Percentiles rank a stretch among this genome's conserved stretches.
These are phyloP conservation scores for Ogataea parapolymorpha DNA, from an alignment of 805 yeast species.

Conservation along the genomic window DNA sequence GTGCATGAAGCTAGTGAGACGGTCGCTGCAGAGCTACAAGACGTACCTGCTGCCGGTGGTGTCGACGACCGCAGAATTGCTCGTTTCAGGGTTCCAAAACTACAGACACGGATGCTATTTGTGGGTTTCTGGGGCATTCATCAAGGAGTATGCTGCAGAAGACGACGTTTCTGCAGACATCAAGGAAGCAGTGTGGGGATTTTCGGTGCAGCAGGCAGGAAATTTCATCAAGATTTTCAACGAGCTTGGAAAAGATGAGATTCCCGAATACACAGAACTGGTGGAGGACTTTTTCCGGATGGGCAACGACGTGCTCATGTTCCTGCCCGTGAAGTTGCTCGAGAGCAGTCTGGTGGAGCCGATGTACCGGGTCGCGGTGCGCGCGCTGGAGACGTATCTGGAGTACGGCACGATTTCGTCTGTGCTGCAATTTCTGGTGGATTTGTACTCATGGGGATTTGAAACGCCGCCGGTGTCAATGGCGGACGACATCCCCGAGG, in stretches of 20 bases:
- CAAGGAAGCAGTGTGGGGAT: constrained; percentile 65
- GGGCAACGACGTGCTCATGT: constrained; percentile 74
- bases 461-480: constrained; percentile 76
- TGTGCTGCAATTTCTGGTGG: constrained; percentile 74
- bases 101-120: constrained; percentile 78
- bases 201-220: constrained; percentile 63
- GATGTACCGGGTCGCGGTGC: constrained; percentile 56
- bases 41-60: constrained; percentile 56
- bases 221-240: constrained; percentile 50
- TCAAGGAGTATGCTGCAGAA: constrained; percentile 66
- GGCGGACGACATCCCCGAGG: constrained; percentile 50
- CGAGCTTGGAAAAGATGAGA: constrained; percentile 21
- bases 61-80: constrained; percentile 58
- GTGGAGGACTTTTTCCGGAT: constrained; percentile 85
- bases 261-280: constrained; percentile 53
- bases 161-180: constrained; percentile 38
- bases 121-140: constrained; percentile 84
- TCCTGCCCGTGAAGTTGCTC: constrained; percentile 56
- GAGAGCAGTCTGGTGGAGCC: constrained; percentile 44
- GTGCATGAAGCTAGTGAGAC: constrained; percentile 62
- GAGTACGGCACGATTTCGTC: constrained; percentile 71
- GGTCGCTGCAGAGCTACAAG: constrained; percentile 60
- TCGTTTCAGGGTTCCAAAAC: constrained; percentile 65
- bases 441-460: constrained; percentile 81
- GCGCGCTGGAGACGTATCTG: constrained; percentile 48